Evolutionary conservation across 495 filamentous ascomycete species (phyloP).

Genomic region (Extremus antarcticus): DNA sequence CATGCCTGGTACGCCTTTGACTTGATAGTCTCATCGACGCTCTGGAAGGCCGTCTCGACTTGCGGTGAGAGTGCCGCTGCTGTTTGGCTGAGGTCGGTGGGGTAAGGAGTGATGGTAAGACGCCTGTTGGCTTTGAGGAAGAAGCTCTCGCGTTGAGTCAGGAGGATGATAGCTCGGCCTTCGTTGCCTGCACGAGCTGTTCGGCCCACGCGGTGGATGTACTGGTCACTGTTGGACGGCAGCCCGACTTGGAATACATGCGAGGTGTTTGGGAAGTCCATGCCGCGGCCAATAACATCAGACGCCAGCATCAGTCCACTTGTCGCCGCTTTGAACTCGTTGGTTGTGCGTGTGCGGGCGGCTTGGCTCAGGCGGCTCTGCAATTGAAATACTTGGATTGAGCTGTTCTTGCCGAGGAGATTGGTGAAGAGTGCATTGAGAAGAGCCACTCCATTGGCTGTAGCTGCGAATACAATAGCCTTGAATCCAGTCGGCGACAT

Average conservation of each 20-base stretch:
- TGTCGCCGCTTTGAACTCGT: slow-evolving; percentile 46
- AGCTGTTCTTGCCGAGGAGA: slow-evolving; percentile 28
- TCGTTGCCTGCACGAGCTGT: slow-evolving; percentile 60
- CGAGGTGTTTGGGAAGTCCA: slow-evolving; percentile 66
- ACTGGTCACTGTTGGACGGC: slow-evolving; percentile 51
- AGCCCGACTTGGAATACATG: slow-evolving; percentile 61
- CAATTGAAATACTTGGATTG: slow-evolving; percentile 43
- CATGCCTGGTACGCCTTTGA: slow-evolving; percentile 47
- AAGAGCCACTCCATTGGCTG: slow-evolving; percentile 51
- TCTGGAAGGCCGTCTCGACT: slow-evolving; percentile 26
- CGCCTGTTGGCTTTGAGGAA: slow-evolving; percentile 44
- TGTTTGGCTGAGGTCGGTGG: slow-evolving; percentile 32
- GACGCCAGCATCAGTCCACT: slow-evolving; percentile 52
- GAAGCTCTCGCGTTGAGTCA: slow-evolving; percentile 49
- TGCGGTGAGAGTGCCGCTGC: slow-evolving; percentile 24
- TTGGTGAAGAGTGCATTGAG: slow-evolving; percentile 39
- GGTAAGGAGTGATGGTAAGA: slow-evolving; percentile 45
- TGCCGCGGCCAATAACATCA: slow-evolving; percentile 61
- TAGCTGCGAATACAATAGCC: slow-evolving; percentile 59
- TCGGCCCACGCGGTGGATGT: slow-evolving; percentile 64
- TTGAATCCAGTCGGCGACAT: slow-evolving; percentile 39
- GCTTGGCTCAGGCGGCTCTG: slow-evolving; percentile 51
- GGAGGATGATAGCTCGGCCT: slow-evolving; percentile 54
- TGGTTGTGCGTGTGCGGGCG: slow-evolving; percentile 46
- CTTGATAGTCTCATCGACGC: slow-evolving; percentile 39